Base-by-base conservation (phyloP, 768 basidiomycete genomes). In the Rhizopogon salebrosus region DNA sequence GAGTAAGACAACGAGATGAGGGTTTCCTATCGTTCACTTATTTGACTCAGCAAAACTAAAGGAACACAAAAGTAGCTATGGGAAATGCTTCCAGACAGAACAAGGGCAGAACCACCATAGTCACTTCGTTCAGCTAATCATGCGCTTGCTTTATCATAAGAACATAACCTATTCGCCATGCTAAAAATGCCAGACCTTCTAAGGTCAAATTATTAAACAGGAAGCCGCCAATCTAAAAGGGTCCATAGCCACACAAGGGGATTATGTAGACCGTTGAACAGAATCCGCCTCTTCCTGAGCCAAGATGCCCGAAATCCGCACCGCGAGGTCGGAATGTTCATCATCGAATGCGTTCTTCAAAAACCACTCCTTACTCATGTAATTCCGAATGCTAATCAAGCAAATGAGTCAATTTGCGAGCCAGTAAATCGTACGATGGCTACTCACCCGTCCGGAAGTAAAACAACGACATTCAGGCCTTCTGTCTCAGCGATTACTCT, bases 331-430 rank as follows among this genome's bases (percentile, higher is more conserved):
- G 3, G 85, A 78, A 0, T 80, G 77, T 53, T 80, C 77, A 0
- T 75, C 68, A 38, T 76, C 68, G 58, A 86, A 67, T 4, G 84
- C 81, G 60, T 86, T 81, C 56, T 84, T 75, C 56, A 92, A 69
- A 72, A 95, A 95, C 93, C 93, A 95, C 10, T 85, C 80, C 63
- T 93, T 95, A 72, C 87, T 88, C 83, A 95, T 94, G 64, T 95
- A 95, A 66, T 95, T 95, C 60, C 93, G 80, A 51, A 97, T 84
- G 1, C 94, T 92, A 45, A 16, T 27, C 23, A n/a, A 38, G 26
- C 51, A 22, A 51, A n/a, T n/a, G n/a, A n/a, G n/a, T n/a, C n/a
- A n/a, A n/a, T n/a, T n/a, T n/a, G n/a, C n/a, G n/a, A n/a, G n/a
- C 9, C 13, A 13, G 1, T 22, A 51, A 11, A 41, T 49, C 4